These are phyloP conservation scores for Pythium brachiatum DNA, from an alignment of 352 stramenopile genomes.

Conservation along the genomic window DNA sequence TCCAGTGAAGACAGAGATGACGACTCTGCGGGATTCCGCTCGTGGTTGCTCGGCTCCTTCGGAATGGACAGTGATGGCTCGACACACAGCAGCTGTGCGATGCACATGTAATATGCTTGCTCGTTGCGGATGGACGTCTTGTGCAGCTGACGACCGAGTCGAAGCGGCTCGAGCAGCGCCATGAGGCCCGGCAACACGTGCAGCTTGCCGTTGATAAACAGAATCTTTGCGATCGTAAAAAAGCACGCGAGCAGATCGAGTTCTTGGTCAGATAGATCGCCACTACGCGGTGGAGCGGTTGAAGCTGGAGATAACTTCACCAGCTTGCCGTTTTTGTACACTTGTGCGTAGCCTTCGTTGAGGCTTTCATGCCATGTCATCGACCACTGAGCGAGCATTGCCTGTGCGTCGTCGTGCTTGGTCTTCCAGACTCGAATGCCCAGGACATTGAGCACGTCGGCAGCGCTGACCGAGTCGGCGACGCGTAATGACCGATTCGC, in stretches of 20 bases:
- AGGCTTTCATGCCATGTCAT: slow-evolving; percentile 13
- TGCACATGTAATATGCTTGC: slow-evolving; percentile 86
- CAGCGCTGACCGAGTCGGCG: slow-evolving; percentile 24
- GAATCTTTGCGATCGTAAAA: slow-evolving; percentile 82
- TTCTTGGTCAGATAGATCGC: slow-evolving; percentile 37
- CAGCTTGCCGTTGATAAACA: slow-evolving; percentile 72
- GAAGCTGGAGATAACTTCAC: neutral
- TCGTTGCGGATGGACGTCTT: slow-evolving; percentile 84
- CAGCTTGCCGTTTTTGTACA: slow-evolving; percentile 1
- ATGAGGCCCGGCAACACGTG: slow-evolving; percentile 50
- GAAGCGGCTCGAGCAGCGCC: slow-evolving; percentile 60
- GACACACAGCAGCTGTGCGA: slow-evolving; percentile 76
- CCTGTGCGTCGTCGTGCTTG: neutral
- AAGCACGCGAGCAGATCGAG: slow-evolving; percentile 77
- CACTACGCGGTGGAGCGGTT: neutral
- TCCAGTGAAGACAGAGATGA: neutral
- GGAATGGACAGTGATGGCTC: slow-evolving; percentile 14
- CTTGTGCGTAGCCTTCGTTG: slow-evolving; percentile 11
- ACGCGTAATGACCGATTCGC: slow-evolving; percentile 38
- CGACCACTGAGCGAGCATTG: neutral
- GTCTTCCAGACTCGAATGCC: slow-evolving; percentile 27
- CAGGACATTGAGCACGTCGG: slow-evolving; percentile 35
- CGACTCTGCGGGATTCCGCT: neutral
- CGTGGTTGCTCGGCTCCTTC: neutral
- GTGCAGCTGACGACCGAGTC: slow-evolving; percentile 59